Conservation (phyloP, 495 filamentous ascomycete genomes). For the Terfezia claveryi region DNA sequence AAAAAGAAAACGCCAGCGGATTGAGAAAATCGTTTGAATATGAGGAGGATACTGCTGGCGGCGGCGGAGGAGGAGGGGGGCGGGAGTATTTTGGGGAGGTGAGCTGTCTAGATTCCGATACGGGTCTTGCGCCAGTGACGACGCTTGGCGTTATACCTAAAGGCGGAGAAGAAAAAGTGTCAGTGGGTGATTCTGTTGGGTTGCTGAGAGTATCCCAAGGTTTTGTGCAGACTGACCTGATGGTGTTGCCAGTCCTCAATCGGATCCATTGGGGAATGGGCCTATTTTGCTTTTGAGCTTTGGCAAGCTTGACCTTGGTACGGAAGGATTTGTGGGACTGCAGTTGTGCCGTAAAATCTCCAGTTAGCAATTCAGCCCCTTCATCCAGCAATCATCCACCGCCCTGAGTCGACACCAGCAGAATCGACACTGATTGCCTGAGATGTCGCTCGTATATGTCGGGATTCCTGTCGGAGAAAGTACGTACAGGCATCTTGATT, state of each 20-base stretch:
- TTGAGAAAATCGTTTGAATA: not conserved
- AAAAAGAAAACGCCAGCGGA: not conserved
- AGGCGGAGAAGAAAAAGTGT: constrained; percentile 4
- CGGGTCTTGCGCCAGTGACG: constrained; percentile 99
- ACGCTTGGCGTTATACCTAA: constrained; percentile 98
- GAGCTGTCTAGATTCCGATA: constrained; percentile 67
- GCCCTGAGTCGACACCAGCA: no score
- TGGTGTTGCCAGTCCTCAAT: constrained; percentile 93
- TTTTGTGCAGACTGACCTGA: constrained; percentile 45
- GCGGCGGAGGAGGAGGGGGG: not conserved
- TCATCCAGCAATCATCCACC: no score
- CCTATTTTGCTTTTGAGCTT: constrained; percentile 98
- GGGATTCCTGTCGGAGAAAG: no score
- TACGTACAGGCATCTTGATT: no score
- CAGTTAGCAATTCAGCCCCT: no score
- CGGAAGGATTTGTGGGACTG: constrained; percentile 98
- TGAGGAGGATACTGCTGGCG: not conserved
- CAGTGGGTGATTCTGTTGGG: constrained; percentile 1
- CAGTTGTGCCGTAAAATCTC: no score
- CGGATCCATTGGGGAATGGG: constrained; percentile 99
- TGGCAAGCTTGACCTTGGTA: constrained; percentile 99
- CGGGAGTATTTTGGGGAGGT: not conserved
- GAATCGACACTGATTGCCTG: no score
- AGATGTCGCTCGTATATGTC: no score
- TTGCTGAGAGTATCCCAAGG: constrained; percentile 1